Evolutionary conservation across 257 asterid species (phyloP), one percentile per base, ranked within the genome.

Genomic region (Primulina tabacum): DNA sequence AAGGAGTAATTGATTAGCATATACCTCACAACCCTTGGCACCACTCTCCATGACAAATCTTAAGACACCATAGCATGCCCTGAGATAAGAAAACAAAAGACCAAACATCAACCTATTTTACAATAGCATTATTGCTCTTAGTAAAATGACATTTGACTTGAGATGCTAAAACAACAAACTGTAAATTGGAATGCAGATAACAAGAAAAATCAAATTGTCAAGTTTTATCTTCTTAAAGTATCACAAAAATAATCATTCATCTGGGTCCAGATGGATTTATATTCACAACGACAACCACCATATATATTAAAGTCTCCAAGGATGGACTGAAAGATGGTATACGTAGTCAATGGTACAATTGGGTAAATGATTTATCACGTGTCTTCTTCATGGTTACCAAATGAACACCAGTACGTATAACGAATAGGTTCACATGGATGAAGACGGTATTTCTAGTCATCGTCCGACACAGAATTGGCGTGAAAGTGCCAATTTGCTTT

Each of bases 11-110:
- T 7, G 9, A 58, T n/a, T 6, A 8, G 14, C 35, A 29, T 34
- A 6, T 77, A 87, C 91, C 86, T 86, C 90, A 28, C 88, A 86
- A 53, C 88, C 87, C 82, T 84, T 88, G 21, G 89, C 88, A 60
- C 92, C 92, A 43, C 78, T 84, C 81, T 88, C 90, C 82, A 84
- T 84, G 1, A 82, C 81, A 69, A 79, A 88, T 38, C 90, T 77
- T 73, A 86, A 67, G 3, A 86, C 90, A 71, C 90, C 90, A 58
- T 84, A 84, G 81, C 89, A 86, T 7, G 89, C 89, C 74, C 89
- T 82, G 74, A 72, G 55, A 63, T 29, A 65, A 57, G 18, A 63
- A 58, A 72, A 73, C 2, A 53, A 52, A 17, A 67, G 43, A 0
- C 34, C 4, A 53, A 33, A 71, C 14, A 33, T 68, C 11, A 40